Conservation (phyloP, 2,329 filamentous ascomycete species). For the Hymenoscyphus linearis region DNA sequence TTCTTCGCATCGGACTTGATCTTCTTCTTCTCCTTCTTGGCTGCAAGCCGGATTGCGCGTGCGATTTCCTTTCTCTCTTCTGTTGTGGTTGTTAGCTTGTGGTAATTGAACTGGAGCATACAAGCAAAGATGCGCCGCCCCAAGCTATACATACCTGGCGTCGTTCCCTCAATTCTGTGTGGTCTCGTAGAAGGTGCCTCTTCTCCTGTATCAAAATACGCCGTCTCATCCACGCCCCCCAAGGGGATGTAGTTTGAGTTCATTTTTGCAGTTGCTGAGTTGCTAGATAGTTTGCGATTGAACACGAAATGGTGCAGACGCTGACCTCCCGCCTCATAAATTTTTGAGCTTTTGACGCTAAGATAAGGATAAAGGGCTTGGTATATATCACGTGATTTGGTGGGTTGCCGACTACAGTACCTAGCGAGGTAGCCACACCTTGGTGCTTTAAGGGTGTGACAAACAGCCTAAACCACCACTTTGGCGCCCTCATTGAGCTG, state of each 20-base stretch:
- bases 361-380: constrained; percentile 4
- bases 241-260: constrained; percentile 16
- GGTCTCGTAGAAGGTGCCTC: neutral
- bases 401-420: too few relatives aligned
- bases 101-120: neutral
- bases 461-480: too few relatives aligned
- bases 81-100: constrained; percentile 1
- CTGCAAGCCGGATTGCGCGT: constrained; percentile 17
- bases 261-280: neutral
- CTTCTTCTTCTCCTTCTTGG: constrained; percentile 27
- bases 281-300: neutral
- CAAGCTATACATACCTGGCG: neutral
- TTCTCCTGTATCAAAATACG: neutral
- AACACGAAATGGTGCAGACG: neutral
- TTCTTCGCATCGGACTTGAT: constrained; percentile 27
- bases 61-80: constrained; percentile 25
- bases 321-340: neutral
- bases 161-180: neutral
- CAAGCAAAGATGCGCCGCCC: neutral
- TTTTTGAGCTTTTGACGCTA: constrained; percentile 8
- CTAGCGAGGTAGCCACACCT: too few relatives aligned
- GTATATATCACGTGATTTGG: neutral
- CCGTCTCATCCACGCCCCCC: constrained; percentile 2
- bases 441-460: too few relatives aligned
- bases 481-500: too few relatives aligned